Base-by-base conservation (phyloP, 2,329 filamentous ascomycete species). In the Scolecobasidium constrictum region DNA sequence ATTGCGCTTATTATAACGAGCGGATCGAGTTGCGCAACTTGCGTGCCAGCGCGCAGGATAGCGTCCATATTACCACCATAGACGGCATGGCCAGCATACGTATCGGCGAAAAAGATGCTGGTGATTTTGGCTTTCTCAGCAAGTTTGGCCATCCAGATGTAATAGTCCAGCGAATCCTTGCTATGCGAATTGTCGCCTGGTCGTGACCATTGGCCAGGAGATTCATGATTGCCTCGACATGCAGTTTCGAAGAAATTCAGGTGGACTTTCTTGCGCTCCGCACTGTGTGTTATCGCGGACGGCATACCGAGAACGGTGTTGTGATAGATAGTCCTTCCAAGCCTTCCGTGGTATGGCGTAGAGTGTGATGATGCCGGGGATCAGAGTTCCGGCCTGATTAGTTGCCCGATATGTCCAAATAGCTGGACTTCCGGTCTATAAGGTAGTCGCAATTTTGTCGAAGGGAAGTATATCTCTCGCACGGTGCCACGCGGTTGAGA, bases 41-140 rank as follows among this genome's bases (percentile, higher is more conserved):
- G 11, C 9, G 12, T 56, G 52, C 4, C 61, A 53, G 45, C 17
- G 9, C 18, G 21, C 13, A 38, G 26, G 3, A 4, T 38, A 6
- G 19, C 13, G 17, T 12, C 36, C 19, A 22, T 22, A 6, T 12
- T 15, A 5, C 64, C 65, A 3, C 53, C 53, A 5, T 61, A 63
- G 0, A 62, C 62, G 21, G 62, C 62, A 55, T 69, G 22, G 17
- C 3, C 62, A 47, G 67, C 66, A 50, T 68, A 69, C 2, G 69
- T 63, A 45, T 72, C 69, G 4, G 69, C 69, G 35, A 73, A 63
- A 55, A 72, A 72, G 35, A 72, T 62, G 9, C 62, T 66, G 43
- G 71, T 67, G 47, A 72, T 70, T 23, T 68, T 68, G 19, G 64
- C 66, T 9, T 61, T 60, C 26, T 71, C 67, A 2, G 71, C 58